Base-by-base conservation (phyloP, 2,329 filamentous ascomycete species). In the Neofusicoccum laricinum region DNA sequence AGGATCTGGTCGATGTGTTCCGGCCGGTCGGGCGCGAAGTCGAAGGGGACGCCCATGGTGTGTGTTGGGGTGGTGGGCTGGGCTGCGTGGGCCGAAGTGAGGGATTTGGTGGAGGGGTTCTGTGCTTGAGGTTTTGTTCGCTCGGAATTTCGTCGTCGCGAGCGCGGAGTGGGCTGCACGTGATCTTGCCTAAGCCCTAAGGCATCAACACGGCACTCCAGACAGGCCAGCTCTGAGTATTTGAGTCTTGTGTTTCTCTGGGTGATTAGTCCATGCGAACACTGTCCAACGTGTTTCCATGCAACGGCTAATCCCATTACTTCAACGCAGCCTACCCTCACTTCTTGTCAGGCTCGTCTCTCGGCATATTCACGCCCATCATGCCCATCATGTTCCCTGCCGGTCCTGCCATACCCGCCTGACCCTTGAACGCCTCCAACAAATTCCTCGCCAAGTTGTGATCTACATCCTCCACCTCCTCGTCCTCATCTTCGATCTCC, bases 1-100 rank as follows among this genome's bases (percentile, higher is more conserved):
- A 99, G 92, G 76, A 99, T 97, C 79, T 83, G 85, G 77, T 92
- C 90, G 80, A 99, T 96, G 79, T 95, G 89, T 71, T 95, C 91
- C 72, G 95, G 94, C 79, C 95, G 86, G 80, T 97, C 92, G 73
- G 92, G 89, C 83, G 92, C 91, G 81, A 93, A 91, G 85, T 97
- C 94, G 82, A 90, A 90, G 66, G 87, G 80, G 74, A 78, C 72
- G 68, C 79, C 79, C 80, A 82, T 83, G 70, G 67, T 76, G 53
- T 51, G 46, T 46, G 62, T 30, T 30, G 25, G 25, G 12, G 10
- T 36, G 51, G 49, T 25, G 50, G 21, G 50, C 17, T 17, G 61
- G 50, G 55, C 40, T 15, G 40, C 41, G 8, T 3, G 15, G 55
- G 55, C 55, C 55, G 41, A 57, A 46, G 55, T 36, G 41, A 46